phyloP scores from a whole-genome alignment of 1,284 basidiomycete species.

The Leccinum holopus region DNA sequence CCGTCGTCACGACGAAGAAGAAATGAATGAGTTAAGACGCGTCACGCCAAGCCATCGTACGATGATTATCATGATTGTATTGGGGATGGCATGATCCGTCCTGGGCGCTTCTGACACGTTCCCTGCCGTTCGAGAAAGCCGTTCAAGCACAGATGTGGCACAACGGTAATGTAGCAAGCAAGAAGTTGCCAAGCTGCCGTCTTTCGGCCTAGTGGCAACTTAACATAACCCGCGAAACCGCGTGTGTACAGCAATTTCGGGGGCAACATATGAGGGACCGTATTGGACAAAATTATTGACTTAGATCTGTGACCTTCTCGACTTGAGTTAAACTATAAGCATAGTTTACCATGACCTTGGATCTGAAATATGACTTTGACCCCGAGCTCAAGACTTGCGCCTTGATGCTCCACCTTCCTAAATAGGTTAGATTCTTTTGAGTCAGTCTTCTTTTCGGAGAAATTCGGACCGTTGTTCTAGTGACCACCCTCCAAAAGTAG shows the following conservation, averaged over 20 bases:
- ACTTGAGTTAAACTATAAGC: too few species aligned
- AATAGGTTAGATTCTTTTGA: too few species aligned
- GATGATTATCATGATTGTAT: background rate
- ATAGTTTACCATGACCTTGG: too few species aligned
- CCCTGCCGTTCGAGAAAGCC: background rate
- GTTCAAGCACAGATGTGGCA: background rate
- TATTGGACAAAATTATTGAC: too few species aligned
- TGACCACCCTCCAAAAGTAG: too few species aligned
- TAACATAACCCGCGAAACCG: background rate
- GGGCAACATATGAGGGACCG: background rate
- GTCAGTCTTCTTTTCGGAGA: too few species aligned
- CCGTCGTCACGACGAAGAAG: background rate
- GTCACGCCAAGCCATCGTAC: background rate
- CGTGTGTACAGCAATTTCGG: background rate
- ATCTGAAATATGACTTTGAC: too few species aligned
- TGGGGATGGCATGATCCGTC: background rate
- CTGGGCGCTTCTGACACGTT: background rate
- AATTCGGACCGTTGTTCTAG: too few species aligned
- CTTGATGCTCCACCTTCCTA: too few species aligned
- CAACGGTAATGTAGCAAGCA: background rate
- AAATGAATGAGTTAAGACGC: background rate
- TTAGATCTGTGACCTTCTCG: too few species aligned
- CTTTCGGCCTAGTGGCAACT: background rate
- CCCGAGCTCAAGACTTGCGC: too few species aligned
- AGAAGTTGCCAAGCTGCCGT: background rate